Conservation (phyloP, 176 grass and related monocot species). For the Carex pumila region DNA sequence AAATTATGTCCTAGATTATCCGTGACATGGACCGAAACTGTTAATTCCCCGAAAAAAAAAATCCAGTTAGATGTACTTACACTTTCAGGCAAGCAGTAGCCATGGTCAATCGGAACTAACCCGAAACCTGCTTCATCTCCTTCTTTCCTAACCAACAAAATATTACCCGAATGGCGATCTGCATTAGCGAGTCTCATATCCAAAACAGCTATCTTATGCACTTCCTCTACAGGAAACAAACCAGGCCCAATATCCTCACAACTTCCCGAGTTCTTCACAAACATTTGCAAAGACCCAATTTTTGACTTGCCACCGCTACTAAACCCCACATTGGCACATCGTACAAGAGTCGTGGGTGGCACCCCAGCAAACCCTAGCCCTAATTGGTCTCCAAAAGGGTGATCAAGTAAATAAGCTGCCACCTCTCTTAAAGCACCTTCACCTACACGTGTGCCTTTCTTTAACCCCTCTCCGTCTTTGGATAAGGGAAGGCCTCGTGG, state of each 20-base stretch:
- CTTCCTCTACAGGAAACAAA: slow-evolving; percentile 37
- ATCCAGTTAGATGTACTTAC: slow-evolving; percentile 27
- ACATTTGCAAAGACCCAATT: slow-evolving; percentile 52
- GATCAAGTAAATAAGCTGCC: slow-evolving; percentile 42
- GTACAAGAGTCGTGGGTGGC: slow-evolving; percentile 32
- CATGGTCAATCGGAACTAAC: slow-evolving; percentile 51
- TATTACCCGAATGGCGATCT: slow-evolving; percentile 51
- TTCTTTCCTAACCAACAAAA: slow-evolving; percentile 31
- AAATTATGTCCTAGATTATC: background rate
- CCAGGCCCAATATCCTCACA: slow-evolving; percentile 45
- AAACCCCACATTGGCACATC: slow-evolving; percentile 9
- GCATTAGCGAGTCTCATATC: slow-evolving; percentile 50
- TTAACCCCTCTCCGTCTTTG: slow-evolving; percentile 40
- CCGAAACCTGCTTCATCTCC: background rate
- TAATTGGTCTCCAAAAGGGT: slow-evolving; percentile 19
- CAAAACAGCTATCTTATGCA: slow-evolving; percentile 48
- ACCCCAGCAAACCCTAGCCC: slow-evolving; percentile 40
- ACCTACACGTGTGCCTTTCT: slow-evolving; percentile 43
- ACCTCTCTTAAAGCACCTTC: slow-evolving; percentile 38
- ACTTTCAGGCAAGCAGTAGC: slow-evolving; percentile 57
- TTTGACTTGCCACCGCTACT: background rate
- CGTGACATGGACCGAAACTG: background rate
- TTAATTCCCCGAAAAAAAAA: background rate
- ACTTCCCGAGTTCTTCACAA: slow-evolving; percentile 38
- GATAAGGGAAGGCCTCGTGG: slow-evolving; percentile 41